Percentiles rank a stretch among this genome's conserved stretches.
phyloP scores from a whole-genome alignment of 148 eudicot genomes.

The Rhododendron griersonianum region DNA sequence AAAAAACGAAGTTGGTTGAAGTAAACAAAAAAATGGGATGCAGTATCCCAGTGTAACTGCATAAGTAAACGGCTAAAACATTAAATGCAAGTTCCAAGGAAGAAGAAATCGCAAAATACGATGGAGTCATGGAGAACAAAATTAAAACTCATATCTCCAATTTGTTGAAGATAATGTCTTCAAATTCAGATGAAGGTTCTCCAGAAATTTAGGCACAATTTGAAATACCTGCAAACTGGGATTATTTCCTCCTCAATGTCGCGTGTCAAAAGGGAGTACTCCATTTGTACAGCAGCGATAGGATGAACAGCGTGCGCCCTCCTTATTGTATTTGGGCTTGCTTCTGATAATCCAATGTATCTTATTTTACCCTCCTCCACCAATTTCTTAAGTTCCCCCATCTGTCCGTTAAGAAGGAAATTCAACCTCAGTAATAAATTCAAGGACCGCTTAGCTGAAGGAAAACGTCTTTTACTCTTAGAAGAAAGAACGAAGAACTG shows the following conservation, averaged over 20 bases:
- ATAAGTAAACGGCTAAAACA: background rate
- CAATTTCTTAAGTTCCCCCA: background rate
- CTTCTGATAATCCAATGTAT: constrained; percentile 67
- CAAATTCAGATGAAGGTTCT: background rate
- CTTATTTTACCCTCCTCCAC: constrained; percentile 29
- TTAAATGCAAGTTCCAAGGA: background rate
- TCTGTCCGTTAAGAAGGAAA: background rate
- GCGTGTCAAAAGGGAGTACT: constrained; percentile 72
- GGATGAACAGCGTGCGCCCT: constrained; percentile 83
- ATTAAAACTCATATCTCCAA: background rate
- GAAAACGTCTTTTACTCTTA: background rate
- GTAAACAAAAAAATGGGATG: background rate
- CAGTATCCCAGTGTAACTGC: background rate
- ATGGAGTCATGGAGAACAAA: background rate
- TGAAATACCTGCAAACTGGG: constrained; percentile 61
- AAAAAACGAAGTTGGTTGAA: too few relatives aligned
- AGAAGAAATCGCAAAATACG: background rate
- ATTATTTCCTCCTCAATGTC: constrained; percentile 68
- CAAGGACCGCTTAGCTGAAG: background rate
- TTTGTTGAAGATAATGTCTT: background rate
- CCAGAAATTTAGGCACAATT: background rate
- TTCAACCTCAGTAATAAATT: background rate
- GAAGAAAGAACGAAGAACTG: background rate
- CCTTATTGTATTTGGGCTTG: constrained; percentile 59
- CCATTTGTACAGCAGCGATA: constrained; percentile 62